Evolutionary conservation across 1,284 basidiomycete species (phyloP), one percentile per base, ranked within the genome.

Genomic region (Macrocystidia cucumis): DNA sequence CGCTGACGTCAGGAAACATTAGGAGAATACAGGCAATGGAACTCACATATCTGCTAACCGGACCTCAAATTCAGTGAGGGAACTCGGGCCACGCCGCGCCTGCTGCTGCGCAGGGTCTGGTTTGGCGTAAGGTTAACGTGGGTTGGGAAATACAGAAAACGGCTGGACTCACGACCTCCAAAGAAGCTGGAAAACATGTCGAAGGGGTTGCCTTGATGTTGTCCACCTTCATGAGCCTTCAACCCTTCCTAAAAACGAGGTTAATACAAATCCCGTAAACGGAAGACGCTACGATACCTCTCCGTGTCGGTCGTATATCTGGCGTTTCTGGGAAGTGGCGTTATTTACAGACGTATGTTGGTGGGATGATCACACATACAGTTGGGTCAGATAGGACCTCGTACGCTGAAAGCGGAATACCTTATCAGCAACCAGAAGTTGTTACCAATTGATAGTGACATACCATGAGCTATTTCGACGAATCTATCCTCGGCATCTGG

Each of bases 171-270:
- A 78, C 72, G 72, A 50, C 81, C 77, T 44, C 91, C 91, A 50
- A 97, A 97, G 69, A 96, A 95, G 49, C 66, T 82, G 25, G 85
- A 77, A 60, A 97, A 97, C 49, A 95, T 75, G 54, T 96, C 92
- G 53, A 95, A 90, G n/a, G 91, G 88, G 52, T 93, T 89, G n/a
- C 71, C 65, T 37, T 77, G 63, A 26, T 69, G 69, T 42, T 79
- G 77, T 12, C 82, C 85, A 33, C 78, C 78, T 62, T 90, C 84
- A 44, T 91, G 89, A 25, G 86, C 84, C 57, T 89, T 89, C 39
- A 96, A 59, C 4, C 90, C 91, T 55, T 92, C 90, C 73, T 85
- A 39, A 36, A 38, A 2, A 23, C 32, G 38, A 32, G 8, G 31
- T 26, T 32, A 8, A 25, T 38, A 14, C 9, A 20, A 38, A 16